phyloP scores from a whole-genome alignment of 2,329 filamentous ascomycete species.

The Alternaria burnsii region DNA sequence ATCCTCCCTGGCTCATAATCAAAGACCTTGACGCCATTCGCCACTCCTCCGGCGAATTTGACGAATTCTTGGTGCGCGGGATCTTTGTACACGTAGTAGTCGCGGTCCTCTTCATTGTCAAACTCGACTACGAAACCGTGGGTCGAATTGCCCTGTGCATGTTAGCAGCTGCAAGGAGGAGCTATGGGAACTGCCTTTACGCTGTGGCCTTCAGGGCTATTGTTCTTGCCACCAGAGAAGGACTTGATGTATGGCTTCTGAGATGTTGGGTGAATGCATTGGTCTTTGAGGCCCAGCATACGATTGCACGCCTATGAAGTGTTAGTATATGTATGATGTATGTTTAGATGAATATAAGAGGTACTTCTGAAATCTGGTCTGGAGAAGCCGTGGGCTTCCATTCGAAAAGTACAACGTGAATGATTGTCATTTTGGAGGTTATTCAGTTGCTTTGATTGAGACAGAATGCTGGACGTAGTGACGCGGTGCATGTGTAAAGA shows the following conservation, averaged over 20 bases:
- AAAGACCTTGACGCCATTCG: conserved; percentile 66
- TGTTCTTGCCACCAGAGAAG: conserved; percentile 67
- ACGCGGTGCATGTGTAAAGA: background rate
- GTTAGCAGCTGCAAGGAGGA: background rate
- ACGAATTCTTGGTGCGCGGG: conserved; percentile 69
- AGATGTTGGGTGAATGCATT: conserved; percentile 67
- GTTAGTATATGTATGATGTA: conserved; percentile 4
- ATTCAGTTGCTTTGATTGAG: background rate
- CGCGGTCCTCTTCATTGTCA: conserved; percentile 67
- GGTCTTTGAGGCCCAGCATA: conserved; percentile 65
- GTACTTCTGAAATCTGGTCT: conserved; percentile 65
- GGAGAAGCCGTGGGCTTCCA: conserved; percentile 64
- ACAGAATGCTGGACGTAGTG: background rate
- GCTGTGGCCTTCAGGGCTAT: conserved; percentile 67
- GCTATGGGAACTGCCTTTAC: conserved; percentile 13
- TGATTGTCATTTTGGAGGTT: conserved; percentile 63
- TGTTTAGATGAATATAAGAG: conserved; percentile 1
- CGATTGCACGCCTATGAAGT: conserved; percentile 60
- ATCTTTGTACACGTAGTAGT: conserved; percentile 73
- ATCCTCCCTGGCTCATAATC: conserved; percentile 67
- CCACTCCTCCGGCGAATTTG: conserved; percentile 57
- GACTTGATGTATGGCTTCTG: conserved; percentile 68
- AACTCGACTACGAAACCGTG: conserved; percentile 77
- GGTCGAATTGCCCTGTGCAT: conserved; percentile 65
- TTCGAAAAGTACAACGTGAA: conserved; percentile 74